Conservation (phyloP, 192 early-diverging fungal genomes). For the Funneliformis geosporum region DNA sequence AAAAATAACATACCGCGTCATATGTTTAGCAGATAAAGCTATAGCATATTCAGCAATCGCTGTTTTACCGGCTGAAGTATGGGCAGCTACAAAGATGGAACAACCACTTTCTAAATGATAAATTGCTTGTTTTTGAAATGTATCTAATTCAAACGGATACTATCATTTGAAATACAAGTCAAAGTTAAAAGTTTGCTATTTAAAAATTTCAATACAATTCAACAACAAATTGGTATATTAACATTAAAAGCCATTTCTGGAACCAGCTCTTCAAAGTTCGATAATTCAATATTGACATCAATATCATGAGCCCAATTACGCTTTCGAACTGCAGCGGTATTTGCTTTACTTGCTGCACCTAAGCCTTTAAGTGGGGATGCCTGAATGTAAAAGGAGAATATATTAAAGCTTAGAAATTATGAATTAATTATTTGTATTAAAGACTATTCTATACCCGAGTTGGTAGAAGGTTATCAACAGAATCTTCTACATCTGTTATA, state of each 20-base stretch:
- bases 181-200: neutral
- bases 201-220: neutral
- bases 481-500: constrained; percentile 14
- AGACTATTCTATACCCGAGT: constrained; percentile 22
- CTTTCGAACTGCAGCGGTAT: constrained; percentile 39
- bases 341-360: constrained; percentile 22
- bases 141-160: constrained; percentile 94
- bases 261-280: constrained; percentile 87
- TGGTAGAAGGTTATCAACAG: constrained; percentile 39
- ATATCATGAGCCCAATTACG: constrained; percentile 92
- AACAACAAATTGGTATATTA: neutral
- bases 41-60: constrained; percentile 99
- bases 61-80: constrained; percentile 98
- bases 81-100: constrained; percentile 96
- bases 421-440: neutral
- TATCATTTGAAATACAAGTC: constrained; percentile 32
- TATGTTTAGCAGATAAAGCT: constrained; percentile 76
- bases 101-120: constrained; percentile 95
- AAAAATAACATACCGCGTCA: constrained; percentile 32
- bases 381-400: constrained; percentile 13
- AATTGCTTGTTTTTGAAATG: constrained; percentile 96
- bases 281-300: constrained; percentile 81
- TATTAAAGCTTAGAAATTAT: constrained; percentile 5
- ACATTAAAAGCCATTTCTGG: constrained; percentile 84
- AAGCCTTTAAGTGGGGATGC: constrained; percentile 3